phyloP scores from a whole-genome alignment of 352 stramenopile genomes.

The Pythium volutum region DNA sequence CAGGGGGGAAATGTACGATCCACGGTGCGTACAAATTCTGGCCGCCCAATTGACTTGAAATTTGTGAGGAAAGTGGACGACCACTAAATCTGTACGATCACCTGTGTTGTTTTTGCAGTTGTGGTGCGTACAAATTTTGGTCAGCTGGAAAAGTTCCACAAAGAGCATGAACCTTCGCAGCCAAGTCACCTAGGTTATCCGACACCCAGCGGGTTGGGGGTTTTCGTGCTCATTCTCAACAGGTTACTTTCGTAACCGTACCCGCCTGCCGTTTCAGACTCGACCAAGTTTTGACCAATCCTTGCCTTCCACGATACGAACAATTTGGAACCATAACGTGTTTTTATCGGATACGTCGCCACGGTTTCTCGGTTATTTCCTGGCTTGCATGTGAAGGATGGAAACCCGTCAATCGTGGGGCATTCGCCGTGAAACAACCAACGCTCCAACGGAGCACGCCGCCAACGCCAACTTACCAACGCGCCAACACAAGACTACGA shows the following conservation, averaged over 20 bases:
- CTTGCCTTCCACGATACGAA: slow-evolving; percentile 4
- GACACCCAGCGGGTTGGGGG: too few relatives aligned
- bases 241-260: too few relatives aligned
- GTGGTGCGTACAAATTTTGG: slow-evolving; percentile 23
- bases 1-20: slow-evolving; percentile 23
- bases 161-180: not conserved
- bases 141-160: not conserved
- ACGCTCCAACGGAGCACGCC: too few relatives aligned
- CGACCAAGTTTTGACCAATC: slow-evolving; percentile 8
- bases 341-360: not conserved
- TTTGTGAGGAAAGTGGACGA: slow-evolving; percentile 42
- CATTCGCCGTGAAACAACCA: too few relatives aligned
- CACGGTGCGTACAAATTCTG: slow-evolving; percentile 23
- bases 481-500: slow-evolving; percentile 1
- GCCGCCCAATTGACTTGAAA: slow-evolving; percentile 8
- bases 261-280: slow-evolving; percentile 9
- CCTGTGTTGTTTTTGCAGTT: not conserved
- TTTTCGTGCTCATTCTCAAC: too few relatives aligned
- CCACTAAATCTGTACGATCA: slow-evolving; percentile 27
- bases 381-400: not conserved
- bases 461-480: slow-evolving; percentile 3
- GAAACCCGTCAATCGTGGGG: too few relatives aligned
- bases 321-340: not conserved
- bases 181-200: not conserved
- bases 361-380: not conserved